A percentile compares a stretch with the other conserved stretches of the same genome.
These are phyloP conservation scores for Flaveria robusta DNA, from an alignment of 129 eudicot genomes.

Conservation along the genomic window DNA sequence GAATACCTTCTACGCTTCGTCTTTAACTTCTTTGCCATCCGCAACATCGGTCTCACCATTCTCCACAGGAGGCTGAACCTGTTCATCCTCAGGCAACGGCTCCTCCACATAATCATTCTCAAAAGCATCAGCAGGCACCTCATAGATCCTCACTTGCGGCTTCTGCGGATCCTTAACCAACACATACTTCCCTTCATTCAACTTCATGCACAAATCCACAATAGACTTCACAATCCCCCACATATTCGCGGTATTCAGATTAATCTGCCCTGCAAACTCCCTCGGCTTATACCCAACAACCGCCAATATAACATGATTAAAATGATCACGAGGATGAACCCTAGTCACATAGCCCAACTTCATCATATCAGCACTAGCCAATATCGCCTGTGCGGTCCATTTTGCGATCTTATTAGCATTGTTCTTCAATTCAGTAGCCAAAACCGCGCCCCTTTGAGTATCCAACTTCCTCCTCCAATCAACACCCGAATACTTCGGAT, in stretches of 20 bases:
- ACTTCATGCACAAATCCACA: conserved; percentile 89
- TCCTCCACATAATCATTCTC: conserved; percentile 86
- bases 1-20: conserved; percentile 54
- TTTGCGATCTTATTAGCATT: conserved; percentile 86
- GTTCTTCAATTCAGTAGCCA: conserved; percentile 91
- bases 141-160: conserved; percentile 86
- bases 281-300: conserved; percentile 84
- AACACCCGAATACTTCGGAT: conserved; percentile 81
- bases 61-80: conserved; percentile 86
- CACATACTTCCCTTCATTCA: conserved; percentile 85
- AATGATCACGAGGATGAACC: conserved; percentile 95
- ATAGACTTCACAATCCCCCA: conserved; percentile 91
- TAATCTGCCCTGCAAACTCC: conserved; percentile 89
- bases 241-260: conserved; percentile 76
- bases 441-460: conserved; percentile 89
- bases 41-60: conserved; percentile 47
- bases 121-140: conserved; percentile 90
- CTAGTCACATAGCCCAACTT: conserved; percentile 84
- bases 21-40: conserved; percentile 47
- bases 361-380: conserved; percentile 92
- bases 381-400: conserved; percentile 82
- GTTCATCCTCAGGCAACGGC: conserved; percentile 87
- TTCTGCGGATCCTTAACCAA: conserved; percentile 80
- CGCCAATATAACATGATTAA: conserved; percentile 81
- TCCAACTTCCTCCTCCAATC: conserved; percentile 96